Evolutionary conservation across 805 yeast genomes (phyloP), one percentile per base, ranked within the genome.

Genomic region (Starmerella gropengiesseri): DNA sequence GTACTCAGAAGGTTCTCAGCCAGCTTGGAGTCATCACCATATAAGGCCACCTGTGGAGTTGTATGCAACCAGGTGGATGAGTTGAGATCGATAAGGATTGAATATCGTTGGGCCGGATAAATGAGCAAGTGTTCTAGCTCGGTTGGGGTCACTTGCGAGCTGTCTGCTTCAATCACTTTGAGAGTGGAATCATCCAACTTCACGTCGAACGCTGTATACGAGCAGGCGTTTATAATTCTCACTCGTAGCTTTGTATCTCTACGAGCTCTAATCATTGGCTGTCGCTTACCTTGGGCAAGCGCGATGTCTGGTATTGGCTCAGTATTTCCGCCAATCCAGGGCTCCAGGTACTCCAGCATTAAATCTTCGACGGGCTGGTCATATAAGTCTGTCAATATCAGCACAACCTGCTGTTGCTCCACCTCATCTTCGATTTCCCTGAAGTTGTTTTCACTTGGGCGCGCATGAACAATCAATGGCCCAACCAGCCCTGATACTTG

Each of bases 81-180:
- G 7, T 21, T 16, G 17, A 33, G 19, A 2, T 17, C 72, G 14
- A 85, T 62, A 48, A 84, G 62, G 1, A 83, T 79, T 30, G 83
- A 69, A 57, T 80, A 74, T 56, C 96, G 68, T 63, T 87, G 95
- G 8, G 89, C 95, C 17, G 81, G 85, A 0, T 89, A 70, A 4
- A 63, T 44, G 7, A 56, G 49, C 1, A 60, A 47, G 20, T 49
- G 54, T 18, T 54, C 52, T 11, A 55, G 47, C 1, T 35, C 41
- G 5, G 51, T 19, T 1, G 63, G 63, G 39, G 46, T 47, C 3
- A 55, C 46, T 8, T 46, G 43, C 6, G 56, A 52, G 2, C 65
- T 63, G 29, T 63, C 67, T 1, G 60, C 63, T 47, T 64, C 68
- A 5, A 63, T 48, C 11, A 61, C 52, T 17, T 50, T 40, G 32